Evolutionary conservation across 2,329 filamentous ascomycete genomes (phyloP).

Genomic region (Xylaria hypoxylon): DNA sequence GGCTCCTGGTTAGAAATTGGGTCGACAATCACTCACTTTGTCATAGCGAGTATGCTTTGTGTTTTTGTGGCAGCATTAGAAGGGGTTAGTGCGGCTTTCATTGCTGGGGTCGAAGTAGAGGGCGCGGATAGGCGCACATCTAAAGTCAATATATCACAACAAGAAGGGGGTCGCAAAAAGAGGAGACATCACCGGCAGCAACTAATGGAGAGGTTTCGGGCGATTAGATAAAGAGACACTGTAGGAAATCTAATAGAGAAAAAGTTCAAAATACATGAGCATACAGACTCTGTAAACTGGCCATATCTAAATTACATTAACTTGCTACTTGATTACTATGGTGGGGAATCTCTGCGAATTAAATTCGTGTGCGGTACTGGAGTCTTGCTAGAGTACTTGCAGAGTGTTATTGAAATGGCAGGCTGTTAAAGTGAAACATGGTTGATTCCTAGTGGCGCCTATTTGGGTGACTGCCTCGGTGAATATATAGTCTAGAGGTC

Average conservation of each 20-base stretch:
- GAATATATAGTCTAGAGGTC: background rate
- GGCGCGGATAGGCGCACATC: slow-evolving; percentile 35
- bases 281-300: background rate
- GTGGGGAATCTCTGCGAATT: too few species aligned
- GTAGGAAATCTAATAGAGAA: slow-evolving; percentile 18
- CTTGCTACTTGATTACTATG: background rate
- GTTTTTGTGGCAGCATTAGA: slow-evolving; percentile 92
- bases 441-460: background rate
- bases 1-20: slow-evolving; percentile 98
- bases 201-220: slow-evolving; percentile 20
- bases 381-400: too few species aligned
- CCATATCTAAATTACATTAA: background rate
- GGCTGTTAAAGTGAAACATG: background rate
- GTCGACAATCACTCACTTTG: slow-evolving; percentile 94
- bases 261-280: background rate
- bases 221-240: slow-evolving; percentile 28
- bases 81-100: slow-evolving; percentile 84
- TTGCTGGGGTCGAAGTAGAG: slow-evolving; percentile 80
- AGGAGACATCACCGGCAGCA: slow-evolving; percentile 20
- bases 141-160: slow-evolving; percentile 31
- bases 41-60: slow-evolving; percentile 88
- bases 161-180: slow-evolving; percentile 18
- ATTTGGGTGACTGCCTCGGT: slow-evolving; percentile 2
- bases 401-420: background rate
- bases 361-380: too few species aligned